Base-by-base conservation (phyloP, 352 stramenopile genomes). In the Sclerospora graminicola region DNA sequence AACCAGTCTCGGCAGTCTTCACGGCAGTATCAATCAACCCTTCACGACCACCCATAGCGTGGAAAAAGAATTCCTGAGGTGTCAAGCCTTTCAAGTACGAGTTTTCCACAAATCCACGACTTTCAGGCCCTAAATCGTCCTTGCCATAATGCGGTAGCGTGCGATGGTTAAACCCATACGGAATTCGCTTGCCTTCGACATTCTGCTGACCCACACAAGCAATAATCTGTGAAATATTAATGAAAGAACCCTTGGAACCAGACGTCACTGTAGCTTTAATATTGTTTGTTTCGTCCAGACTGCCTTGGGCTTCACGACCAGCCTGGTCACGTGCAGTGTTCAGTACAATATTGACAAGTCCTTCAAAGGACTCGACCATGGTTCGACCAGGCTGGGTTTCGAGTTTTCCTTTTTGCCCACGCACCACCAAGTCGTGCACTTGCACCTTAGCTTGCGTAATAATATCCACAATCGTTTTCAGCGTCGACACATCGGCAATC, bases 161-260 rank as follows among this genome's bases (percentile, higher is more conserved):
- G 62, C 68, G 94, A 71, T 77, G 97, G 57, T 71, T 95, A 84
- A 86, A 98, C 41, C 71, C 95, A 68, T 87, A 98, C 18, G 90
- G 92, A 58, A 99, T 99, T 53, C 95, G 88, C 66, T 98, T 97
- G 42, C 95, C 89, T 86, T 98, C 92, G 32, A 99, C 94, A 64
- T 98, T 98, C 62, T 99, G 95, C 54, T 99, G 95, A 55, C 95
- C 95, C 20, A 99, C 94, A 69, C 94, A 98, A 48, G 95, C 96
- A 77, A 99, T 98, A 85, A 99, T 99, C 76, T 99, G 97, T 30
- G 95, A 98, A 57, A 99, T 99, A 66, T 99, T 99, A 60, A 99
- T 98, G 60, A 98, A 97, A 8, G 87, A 97, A 45, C 97, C 97
- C 82, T 99, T 99, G 28, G 91, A 98, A 44, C 97, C 97, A n/a